Base-by-base conservation (phyloP, 371 early-diverging fungal genomes). In the Capillidium rhysosporum region DNA sequence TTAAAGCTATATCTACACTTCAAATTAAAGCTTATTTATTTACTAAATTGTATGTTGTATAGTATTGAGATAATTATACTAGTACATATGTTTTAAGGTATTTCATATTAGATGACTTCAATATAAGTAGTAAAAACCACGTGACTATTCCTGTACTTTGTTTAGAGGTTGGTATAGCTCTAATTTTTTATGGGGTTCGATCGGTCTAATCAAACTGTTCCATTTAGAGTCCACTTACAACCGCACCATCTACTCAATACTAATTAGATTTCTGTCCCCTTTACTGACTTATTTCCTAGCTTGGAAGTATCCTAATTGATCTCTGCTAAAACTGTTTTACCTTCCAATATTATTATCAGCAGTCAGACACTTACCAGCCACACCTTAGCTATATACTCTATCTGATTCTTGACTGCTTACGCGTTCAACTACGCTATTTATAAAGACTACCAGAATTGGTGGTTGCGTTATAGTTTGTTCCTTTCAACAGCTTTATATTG, bases 161-260 rank as follows among this genome's bases (percentile, higher is more conserved):
- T 47, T 28, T 20, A 52, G 61, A 41, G 51, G 69, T 1, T 67
- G 70, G 57, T 65, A 61, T n/a, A 67, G 69, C 0, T 64, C 69
- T 5, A 61, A 63, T 18, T 63, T 68, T 1, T 64, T 71, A 25
- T 82, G 80, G 80, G 80, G 80, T 54, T 59, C 73, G 5, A 70
- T 82, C 43, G 79, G 77, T 10, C 81, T 81, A n/a, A 54, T 60
- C 8, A 65, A 61, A 14, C 69, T 77, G 66, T 80, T 80, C 58
- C 72, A 72, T 8, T 49, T 55, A 0, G 58, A 54, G 9, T 71
- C 77, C 4, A 61, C 68, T 8, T 82, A 82, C 64, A 61, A 66
- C 40, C 47, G 56, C 3, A 52, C 64, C 12, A 52, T 63, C 23
- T 70, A 63, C 46, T 56, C 65, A 51, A 65, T 73, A 34, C 54